Evolutionary conservation across 257 asterid genomes (phyloP).

Genomic region (Solanum bulbocastanum): DNA sequence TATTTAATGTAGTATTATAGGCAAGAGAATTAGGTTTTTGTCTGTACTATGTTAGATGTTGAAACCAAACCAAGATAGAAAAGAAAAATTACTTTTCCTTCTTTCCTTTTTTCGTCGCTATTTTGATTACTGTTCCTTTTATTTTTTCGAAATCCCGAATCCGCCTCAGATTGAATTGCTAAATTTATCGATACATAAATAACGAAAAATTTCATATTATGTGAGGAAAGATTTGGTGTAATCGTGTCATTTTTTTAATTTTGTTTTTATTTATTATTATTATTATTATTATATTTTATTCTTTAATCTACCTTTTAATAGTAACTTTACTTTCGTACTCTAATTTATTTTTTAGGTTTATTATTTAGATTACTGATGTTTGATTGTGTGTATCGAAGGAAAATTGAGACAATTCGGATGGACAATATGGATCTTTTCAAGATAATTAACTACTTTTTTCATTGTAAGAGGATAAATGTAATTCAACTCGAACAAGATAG

Average conservation of each 20-base stretch:
- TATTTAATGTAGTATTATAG: not conserved
- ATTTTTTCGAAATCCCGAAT: not conserved
- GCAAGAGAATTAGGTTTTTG: not conserved
- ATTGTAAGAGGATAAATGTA: fast-evolving
- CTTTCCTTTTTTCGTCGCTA: not conserved
- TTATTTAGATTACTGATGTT: not conserved
- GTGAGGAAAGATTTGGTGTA: not conserved
- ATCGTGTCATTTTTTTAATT: not conserved
- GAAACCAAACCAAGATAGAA: not conserved
- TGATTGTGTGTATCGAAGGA: not conserved
- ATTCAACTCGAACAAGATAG: not conserved
- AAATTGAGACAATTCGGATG: not conserved
- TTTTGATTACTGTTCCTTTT: not conserved
- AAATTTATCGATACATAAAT: no score
- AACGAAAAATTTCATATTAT: not conserved
- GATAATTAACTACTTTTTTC: fast-evolving
- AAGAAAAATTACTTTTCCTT: not conserved
- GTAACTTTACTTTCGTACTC: no score
- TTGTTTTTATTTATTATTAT: no score
- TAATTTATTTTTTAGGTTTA: not conserved
- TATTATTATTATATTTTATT: not conserved
- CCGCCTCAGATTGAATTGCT: not conserved
- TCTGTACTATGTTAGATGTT: not conserved
- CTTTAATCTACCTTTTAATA: no score
- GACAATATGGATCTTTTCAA: not conserved